Evolutionary conservation across 78 protist genomes (phyloP).

Genomic region (Anaeramoeba flamelloides): DNA sequence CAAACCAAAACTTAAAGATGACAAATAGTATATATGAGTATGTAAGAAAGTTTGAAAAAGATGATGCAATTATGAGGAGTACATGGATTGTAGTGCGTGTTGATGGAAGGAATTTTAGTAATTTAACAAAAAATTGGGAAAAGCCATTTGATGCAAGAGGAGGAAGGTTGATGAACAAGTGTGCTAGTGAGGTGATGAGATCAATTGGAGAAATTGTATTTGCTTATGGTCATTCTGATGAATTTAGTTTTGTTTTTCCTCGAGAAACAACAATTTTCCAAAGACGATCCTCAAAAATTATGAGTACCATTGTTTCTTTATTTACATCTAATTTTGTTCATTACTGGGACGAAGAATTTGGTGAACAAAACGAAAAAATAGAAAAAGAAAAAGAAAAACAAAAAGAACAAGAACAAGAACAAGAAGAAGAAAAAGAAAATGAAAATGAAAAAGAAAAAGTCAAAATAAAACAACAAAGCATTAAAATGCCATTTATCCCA

Average conservation of each 20-base stretch:
- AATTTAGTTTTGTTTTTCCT: slow-evolving; percentile 23
- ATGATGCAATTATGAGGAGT: slow-evolving; percentile 29
- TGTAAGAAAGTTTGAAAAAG: slow-evolving; percentile 57
- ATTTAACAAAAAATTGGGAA: slow-evolving; percentile 30
- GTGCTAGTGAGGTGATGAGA: slow-evolving; percentile 42
- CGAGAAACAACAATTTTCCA: neutral
- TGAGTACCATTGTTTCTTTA: neutral
- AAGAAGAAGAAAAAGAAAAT: too few species aligned
- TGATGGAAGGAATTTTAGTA: slow-evolving; percentile 60
- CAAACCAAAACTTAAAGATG: slow-evolving; percentile 26
- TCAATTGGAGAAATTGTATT: slow-evolving; percentile 37
- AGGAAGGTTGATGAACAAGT: slow-evolving; percentile 40
- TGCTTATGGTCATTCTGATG: slow-evolving; percentile 71
- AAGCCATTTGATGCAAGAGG: slow-evolving; percentile 61
- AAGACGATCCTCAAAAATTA: neutral
- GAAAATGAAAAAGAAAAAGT: neutral
- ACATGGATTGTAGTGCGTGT: slow-evolving; percentile 62
- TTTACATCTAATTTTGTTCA: slow-evolving; percentile 10
- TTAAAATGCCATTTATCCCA: slow-evolving; percentile 62
- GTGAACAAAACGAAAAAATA: neutral
- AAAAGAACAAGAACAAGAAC: too few species aligned
- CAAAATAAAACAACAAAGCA: slow-evolving; percentile 7
- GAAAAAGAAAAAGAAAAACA: too few species aligned
- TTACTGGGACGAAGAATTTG: slow-evolving; percentile 39
- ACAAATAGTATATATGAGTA: slow-evolving; percentile 58